phyloP scores from a whole-genome alignment of 2,329 filamentous ascomycete species.

The Alternaria conjuncta region DNA sequence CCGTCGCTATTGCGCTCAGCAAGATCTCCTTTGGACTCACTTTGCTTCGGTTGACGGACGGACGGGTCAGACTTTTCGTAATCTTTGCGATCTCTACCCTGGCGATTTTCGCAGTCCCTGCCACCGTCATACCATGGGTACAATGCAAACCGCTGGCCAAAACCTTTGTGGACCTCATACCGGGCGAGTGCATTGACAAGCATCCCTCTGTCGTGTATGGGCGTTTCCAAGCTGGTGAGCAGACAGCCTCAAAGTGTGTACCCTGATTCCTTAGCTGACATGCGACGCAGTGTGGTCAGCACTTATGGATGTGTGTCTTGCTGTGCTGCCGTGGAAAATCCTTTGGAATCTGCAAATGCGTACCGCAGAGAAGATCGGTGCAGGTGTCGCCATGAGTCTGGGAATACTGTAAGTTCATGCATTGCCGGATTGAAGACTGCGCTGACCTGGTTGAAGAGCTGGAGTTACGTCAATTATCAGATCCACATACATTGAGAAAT shows the following conservation, averaged over 20 bases:
- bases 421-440: not conserved
- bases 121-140: constrained; percentile 12
- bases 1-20: constrained; percentile 17
- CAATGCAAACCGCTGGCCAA: constrained; percentile 17
- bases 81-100: constrained; percentile 17
- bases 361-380: constrained; percentile 15
- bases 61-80: constrained; percentile 10
- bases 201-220: constrained; percentile 13
- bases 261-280: not conserved
- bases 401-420: constrained; percentile 12
- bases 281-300: constrained; percentile 15
- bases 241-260: not conserved
- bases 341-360: constrained; percentile 18
- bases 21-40: constrained; percentile 23
- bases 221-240: constrained; percentile 18
- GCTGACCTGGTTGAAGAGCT: constrained; percentile 10
- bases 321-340: constrained; percentile 17
- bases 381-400: constrained; percentile 18
- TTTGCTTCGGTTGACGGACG: constrained; percentile 16
- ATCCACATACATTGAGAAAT: constrained; percentile 12
- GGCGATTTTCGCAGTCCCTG: constrained; percentile 12
- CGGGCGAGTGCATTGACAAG: constrained; percentile 16
- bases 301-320: constrained; percentile 16
- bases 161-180: constrained; percentile 17
- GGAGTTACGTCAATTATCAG: constrained; percentile 12